These are phyloP conservation scores for Uronychia binucleata DNA, from an alignment of 73 alveolate genomes.

Conservation along the genomic window DNA sequence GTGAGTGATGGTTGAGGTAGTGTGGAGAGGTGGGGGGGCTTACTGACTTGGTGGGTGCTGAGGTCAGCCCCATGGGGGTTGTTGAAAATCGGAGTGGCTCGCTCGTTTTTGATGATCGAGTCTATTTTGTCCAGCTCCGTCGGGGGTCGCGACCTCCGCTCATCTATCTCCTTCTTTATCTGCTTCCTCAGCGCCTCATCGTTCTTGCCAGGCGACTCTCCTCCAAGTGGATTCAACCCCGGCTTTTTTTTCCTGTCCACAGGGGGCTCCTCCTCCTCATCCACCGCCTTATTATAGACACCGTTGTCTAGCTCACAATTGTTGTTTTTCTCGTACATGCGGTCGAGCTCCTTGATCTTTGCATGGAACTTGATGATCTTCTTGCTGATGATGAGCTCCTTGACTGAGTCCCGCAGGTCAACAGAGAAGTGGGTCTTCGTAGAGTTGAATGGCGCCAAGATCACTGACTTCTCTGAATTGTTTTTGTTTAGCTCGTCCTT, in stretches of 20 bases:
- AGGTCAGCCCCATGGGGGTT: no score
- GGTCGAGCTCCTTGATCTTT: constrained; percentile 83
- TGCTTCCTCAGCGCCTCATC: not conserved
- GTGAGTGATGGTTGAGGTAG: no score
- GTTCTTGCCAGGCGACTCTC: no score
- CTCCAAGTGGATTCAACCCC: no score
- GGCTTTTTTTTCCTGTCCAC: no score
- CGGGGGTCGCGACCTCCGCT: not conserved
- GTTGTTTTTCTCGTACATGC: constrained; percentile 69
- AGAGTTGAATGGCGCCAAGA: constrained; percentile 18
- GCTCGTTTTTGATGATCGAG: not conserved
- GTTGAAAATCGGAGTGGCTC: no score
- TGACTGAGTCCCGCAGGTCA: not conserved
- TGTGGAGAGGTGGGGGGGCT: no score
- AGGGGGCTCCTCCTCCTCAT: not conserved
- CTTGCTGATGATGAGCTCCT: constrained; percentile 44
- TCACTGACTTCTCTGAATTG: constrained; percentile 2
- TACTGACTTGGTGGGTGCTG: no score
- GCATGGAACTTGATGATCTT: constrained; percentile 72
- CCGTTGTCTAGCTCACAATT: constrained; percentile 38
- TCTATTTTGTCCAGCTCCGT: not conserved
- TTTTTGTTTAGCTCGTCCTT: not conserved
- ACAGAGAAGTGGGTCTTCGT: not conserved
- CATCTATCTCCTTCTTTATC: not conserved
- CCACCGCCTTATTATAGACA: not conserved